phyloP scores from a whole-genome alignment of 139 green algal species.

The Asterochloris erici region DNA sequence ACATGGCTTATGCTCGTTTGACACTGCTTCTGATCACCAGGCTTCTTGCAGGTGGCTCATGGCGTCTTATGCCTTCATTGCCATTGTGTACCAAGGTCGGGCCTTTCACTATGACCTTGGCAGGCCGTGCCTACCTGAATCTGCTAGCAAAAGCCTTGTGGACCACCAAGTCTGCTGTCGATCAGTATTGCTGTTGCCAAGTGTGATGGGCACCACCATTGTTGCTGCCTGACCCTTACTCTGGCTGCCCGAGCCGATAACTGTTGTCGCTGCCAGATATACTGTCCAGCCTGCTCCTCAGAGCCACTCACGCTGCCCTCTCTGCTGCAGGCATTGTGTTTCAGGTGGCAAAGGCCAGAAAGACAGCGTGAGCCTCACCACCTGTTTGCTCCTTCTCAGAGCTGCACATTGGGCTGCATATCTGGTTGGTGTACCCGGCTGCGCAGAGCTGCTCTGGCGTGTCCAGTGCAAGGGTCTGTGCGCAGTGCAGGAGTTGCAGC shows the following conservation, averaged over 20 bases:
- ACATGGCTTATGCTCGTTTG: not conserved
- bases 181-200: too few species aligned
- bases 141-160: too few species aligned
- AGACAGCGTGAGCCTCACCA: constrained; percentile 3
- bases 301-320: too few species aligned
- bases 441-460: not conserved
- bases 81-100: constrained; percentile 2
- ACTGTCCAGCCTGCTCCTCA: too few species aligned
- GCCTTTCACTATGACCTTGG: too few species aligned
- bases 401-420: not conserved
- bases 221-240: too few species aligned
- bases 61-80: constrained; percentile 18
- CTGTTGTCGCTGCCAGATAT: too few species aligned
- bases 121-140: too few species aligned
- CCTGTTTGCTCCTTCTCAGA: not conserved
- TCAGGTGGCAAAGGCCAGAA: not conserved
- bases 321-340: constrained; percentile 13
- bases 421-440: not conserved
- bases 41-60: constrained; percentile 6
- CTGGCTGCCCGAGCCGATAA: too few species aligned
- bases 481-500: not conserved
- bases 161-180: too few species aligned
- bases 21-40: not conserved
- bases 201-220: too few species aligned
- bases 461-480: not conserved